A percentile compares a stretch with the other conserved stretches of the same genome.
Conservation (phyloP, 495 filamentous ascomycete genomes). For the Tuber aestivum region DNA sequence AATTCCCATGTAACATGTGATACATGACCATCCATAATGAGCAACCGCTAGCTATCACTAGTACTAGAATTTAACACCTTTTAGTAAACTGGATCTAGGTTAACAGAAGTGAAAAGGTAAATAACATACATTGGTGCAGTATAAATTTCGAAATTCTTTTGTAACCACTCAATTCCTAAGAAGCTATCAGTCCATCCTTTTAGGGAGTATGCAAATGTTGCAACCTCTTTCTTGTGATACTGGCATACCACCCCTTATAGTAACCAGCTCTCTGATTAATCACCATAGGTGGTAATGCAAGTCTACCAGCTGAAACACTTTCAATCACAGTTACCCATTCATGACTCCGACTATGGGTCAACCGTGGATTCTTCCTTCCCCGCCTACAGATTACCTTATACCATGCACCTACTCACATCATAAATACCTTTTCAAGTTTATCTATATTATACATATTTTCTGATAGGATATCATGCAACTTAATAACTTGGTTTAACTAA, state of each 20-base stretch:
- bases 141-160: constrained; percentile 11
- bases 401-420: constrained; percentile 8
- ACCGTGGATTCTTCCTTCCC: constrained; percentile 1
- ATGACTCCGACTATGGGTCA: constrained; percentile 4
- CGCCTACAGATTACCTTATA: neutral
- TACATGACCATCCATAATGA: constrained; percentile 22
- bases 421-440: too few relatives aligned
- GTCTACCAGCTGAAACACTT: neutral
- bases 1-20: constrained; percentile 26
- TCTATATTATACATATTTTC: too few relatives aligned
- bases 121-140: neutral
- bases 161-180: constrained; percentile 13
- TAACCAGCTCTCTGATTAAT: constrained; percentile 18
- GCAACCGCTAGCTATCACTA: constrained; percentile 2
- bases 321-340: constrained; percentile 13
- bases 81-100: neutral
- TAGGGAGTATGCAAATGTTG: constrained; percentile 11
- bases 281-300: constrained; percentile 12
- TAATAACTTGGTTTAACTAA: constrained; percentile 11
- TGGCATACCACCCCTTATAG: constrained; percentile 19
- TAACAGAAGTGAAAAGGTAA: neutral
- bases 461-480: too few relatives aligned
- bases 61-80: neutral
- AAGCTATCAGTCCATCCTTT: constrained; percentile 21
- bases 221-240: neutral